Evolutionary conservation across 2,329 filamentous ascomycete species (phyloP), one percentile per base, ranked within the genome.

Genomic region (Tolypocladium ophioglossoides): DNA sequence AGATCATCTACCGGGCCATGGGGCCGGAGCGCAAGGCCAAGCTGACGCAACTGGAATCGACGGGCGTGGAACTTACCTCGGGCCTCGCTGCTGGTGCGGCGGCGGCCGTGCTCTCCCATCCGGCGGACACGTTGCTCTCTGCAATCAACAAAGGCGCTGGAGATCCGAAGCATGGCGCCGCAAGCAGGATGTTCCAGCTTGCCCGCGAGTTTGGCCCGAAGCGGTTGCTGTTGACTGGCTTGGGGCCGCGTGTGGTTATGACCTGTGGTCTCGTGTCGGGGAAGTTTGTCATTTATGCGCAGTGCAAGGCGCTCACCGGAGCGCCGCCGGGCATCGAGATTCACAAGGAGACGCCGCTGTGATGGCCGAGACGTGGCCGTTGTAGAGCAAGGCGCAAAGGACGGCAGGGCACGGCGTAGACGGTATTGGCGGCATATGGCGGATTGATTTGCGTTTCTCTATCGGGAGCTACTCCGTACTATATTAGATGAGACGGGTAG

Each of bases 11-110:
- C 78, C 76, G 78, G 55, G 56, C 71, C 53, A 77, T 95, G 67
- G 87, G 91, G 66, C 76, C 74, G 16, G 75, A 79, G 62, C 70
- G 72, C 55, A 94, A 92, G 78, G 78, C 79, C 58, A 80, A 75
- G 60, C 77, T 89, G 63, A 85, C 85, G 56, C 78, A 82, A 61
- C 78, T 85, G 61, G 83, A 85, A 68, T 86, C 89, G 70, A 95
- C 91, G 50, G 81, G 80, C 64, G 84, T 95, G 68, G 95, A 95
- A 77, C 80, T 96, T 65, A 83, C 87, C 41, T 91, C 89, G 62
- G 91, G 91, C 78, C 77, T 95, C 63, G 82, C 91, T 55, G 91
- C 91, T 54, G 91, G 91, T 80, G 89, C 92, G 65, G 91, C 89
- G 52, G 90, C 91, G 40, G 91, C 91, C 58, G 78, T 95, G 55